Evolutionary conservation across 2,329 filamentous ascomycete species (phyloP).

Genomic region (Xylaria hypoxylon): DNA sequence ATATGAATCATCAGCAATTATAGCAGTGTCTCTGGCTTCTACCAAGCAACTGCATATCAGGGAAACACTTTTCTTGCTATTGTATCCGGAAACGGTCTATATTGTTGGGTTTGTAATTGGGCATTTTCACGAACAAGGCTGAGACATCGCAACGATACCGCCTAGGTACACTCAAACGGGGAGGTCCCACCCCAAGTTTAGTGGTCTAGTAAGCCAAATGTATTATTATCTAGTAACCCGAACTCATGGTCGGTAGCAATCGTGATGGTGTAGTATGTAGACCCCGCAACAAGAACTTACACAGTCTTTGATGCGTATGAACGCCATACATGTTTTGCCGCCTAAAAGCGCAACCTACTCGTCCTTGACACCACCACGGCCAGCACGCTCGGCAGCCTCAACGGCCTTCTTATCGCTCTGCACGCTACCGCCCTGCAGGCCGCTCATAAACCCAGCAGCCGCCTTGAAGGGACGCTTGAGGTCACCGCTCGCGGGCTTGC

Average conservation of each 20-base stretch:
- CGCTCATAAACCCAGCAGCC: constrained; percentile 82
- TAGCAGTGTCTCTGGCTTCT: neutral
- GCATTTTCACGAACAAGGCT: neutral
- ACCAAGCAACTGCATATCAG: neutral
- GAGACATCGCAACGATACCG: neutral
- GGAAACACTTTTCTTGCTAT: neutral
- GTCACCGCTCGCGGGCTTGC: constrained; percentile 86
- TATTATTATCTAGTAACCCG: constrained; percentile 26
- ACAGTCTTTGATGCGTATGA: neutral
- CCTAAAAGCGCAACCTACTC: constrained; percentile 61
- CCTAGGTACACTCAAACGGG: neutral
- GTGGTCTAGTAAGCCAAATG: constrained; percentile 5
- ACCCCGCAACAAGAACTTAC: neutral
- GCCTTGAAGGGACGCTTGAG: constrained; percentile 97
- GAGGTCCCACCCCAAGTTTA: neutral
- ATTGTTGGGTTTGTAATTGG: neutral
- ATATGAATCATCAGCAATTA: neutral
- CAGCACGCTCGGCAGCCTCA: constrained; percentile 81
- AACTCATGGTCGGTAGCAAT: constrained; percentile 1
- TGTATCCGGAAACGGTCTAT: neutral
- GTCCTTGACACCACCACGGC: constrained; percentile 77
- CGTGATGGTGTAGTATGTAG: neutral
- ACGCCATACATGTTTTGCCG: neutral
- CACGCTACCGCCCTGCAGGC: constrained; percentile 76
- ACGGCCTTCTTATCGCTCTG: constrained; percentile 95